Conservation (phyloP, 495 filamentous ascomycete genomes). For the Neurospora hispaniola region DNA sequence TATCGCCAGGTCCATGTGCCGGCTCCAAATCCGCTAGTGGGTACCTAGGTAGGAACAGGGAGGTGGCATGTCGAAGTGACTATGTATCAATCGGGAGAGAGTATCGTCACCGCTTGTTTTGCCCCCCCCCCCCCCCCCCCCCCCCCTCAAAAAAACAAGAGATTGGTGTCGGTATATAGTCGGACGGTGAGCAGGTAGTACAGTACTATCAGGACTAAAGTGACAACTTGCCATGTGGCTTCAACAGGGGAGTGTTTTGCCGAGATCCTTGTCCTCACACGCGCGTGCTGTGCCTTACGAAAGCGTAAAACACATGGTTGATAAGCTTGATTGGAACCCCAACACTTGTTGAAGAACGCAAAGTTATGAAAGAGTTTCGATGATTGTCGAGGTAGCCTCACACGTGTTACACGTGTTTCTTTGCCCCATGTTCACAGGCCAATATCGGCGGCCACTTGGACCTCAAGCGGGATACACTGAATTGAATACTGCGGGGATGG, state of each 20-base stretch:
- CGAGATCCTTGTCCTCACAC: too few species aligned
- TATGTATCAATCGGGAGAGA: too few species aligned
- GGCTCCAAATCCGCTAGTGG: neutral
- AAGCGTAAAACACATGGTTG: too few species aligned
- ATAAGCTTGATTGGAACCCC: too few species aligned
- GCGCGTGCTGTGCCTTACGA: too few species aligned
- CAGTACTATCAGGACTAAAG: too few species aligned
- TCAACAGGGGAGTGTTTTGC: too few species aligned
- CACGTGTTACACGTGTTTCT: neutral
- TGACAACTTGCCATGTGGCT: too few species aligned
- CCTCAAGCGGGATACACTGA: neutral
- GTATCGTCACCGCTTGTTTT: neutral
- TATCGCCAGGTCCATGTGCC: neutral
- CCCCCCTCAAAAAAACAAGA: neutral
- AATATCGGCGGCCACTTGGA: neutral
- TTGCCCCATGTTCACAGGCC: neutral
- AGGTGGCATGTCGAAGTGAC: neutral
- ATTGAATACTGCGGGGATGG: neutral
- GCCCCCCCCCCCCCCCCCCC: too few species aligned
- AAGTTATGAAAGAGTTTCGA: too few species aligned
- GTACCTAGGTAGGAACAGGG: neutral
- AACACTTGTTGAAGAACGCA: too few species aligned
- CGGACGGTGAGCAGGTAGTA: too few species aligned
- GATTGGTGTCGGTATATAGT: neutral
- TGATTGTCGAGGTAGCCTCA: neutral